Conservation (phyloP, 2,329 filamentous ascomycete genomes). For the Scedosporium aurantiacum region DNA sequence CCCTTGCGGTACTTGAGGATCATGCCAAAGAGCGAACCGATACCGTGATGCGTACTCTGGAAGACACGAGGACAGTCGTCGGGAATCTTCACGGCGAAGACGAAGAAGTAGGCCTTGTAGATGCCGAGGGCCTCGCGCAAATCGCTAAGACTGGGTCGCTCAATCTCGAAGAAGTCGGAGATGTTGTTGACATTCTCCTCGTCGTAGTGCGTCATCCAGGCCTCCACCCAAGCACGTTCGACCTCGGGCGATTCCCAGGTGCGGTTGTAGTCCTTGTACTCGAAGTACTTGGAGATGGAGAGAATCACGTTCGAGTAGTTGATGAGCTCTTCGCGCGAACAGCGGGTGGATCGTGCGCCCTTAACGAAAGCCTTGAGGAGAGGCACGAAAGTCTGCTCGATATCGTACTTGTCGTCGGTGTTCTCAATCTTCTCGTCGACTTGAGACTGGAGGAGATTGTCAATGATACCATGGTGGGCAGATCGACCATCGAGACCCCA, state of each 20-base stretch:
- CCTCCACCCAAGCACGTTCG: constrained; percentile 34
- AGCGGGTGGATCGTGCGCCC: constrained; percentile 33
- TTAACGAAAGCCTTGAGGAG: constrained; percentile 37
- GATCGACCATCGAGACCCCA: constrained; percentile 43
- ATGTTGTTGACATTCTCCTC: constrained; percentile 24
- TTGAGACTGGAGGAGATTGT: constrained; percentile 39
- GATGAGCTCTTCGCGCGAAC: constrained; percentile 30
- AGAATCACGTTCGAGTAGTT: constrained; percentile 35
- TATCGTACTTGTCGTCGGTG: constrained; percentile 29
- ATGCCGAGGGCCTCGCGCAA: constrained; percentile 23
- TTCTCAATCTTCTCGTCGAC: constrained; percentile 34
- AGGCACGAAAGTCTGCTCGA: constrained; percentile 42
- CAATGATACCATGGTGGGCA: constrained; percentile 41
- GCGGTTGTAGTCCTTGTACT: constrained; percentile 37
- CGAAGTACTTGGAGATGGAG: constrained; percentile 39
- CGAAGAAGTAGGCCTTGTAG: constrained; percentile 36
- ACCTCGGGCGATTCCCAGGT: constrained; percentile 36
- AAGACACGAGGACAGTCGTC: constrained; percentile 49
- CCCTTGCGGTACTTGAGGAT: constrained; percentile 50
- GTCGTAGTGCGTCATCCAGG: constrained; percentile 34
- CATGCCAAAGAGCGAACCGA: constrained; percentile 49
- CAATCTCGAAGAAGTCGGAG: constrained; percentile 20
- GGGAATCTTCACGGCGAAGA: constrained; percentile 46
- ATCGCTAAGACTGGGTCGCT: constrained; percentile 23
- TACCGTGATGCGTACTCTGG: constrained; percentile 52